Base-by-base conservation (phyloP, 129 eudicot species). In the Pittosporum tobira region DNA sequence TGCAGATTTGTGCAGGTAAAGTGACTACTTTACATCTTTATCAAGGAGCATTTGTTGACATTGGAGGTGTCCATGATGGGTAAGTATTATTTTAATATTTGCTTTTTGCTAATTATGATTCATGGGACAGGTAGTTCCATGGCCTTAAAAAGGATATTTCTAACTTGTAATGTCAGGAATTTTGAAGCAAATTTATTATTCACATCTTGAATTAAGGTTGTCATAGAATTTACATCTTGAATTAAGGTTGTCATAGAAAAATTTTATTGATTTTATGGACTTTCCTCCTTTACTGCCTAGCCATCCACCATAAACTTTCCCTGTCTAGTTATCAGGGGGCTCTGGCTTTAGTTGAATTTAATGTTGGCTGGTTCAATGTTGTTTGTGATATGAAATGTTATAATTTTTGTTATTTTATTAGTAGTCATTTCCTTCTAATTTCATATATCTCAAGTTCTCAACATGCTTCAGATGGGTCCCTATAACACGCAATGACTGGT, bases 21-120 rank as follows among this genome's bases (percentile, higher is more conserved):
- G 99, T 93, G 72, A 87, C 96, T 48, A 84, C 94, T 57, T 44
- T 93, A 66, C 99, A 93, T 66, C 96, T 93, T 64, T 81, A 93
- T 70, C 99, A 93, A 81, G 99, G 99, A 77, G 99, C 99, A 61
- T 93, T 93, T 70, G 90, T 93, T 60, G 99, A 93, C 69, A 93
- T 93, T 77, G 99, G 99, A 74, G 96, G 99, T 36, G 99, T 93
- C 38, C 80, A 93, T 73, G 99, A 93, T 26, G 99, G 99, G 99
- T 93, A 73, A 76, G 34, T 24, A 38, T 38, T 27, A 0, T 36
- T 38, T 7, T 18, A 25, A 34, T 34, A 34, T 21, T 2, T 50
- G n/a, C 4, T 14, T 13, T 9, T 46, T 22, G 12, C 15, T 19
- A n/a, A 18, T 18, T 40, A n/a, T 31, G 57, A 27, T 28, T 34